Evolutionary conservation across 345 rosid species (phyloP).

Genomic region (Laguncularia racemosa): DNA sequence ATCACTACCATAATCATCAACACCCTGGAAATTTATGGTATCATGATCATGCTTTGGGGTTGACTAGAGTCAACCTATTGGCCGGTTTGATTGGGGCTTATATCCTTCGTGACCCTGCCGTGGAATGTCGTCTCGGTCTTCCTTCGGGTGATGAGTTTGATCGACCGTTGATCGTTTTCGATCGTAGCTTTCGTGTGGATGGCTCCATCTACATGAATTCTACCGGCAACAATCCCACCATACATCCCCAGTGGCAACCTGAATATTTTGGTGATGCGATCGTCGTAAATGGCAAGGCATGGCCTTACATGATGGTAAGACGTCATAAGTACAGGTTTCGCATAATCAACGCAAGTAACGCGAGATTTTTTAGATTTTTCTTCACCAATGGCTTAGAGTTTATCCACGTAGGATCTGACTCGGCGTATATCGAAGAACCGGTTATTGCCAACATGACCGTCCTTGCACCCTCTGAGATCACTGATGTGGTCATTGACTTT

Average conservation of each 20-base stretch:
- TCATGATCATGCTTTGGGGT: slow-evolving; percentile 78
- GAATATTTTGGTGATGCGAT: slow-evolving; percentile 74
- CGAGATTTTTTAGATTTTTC: slow-evolving; percentile 54
- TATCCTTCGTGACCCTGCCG: slow-evolving; percentile 37
- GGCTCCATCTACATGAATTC: slow-evolving; percentile 69
- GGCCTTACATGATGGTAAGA: slow-evolving; percentile 59
- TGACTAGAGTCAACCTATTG: slow-evolving; percentile 67
- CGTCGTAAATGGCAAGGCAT: slow-evolving; percentile 76
- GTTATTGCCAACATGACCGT: slow-evolving; percentile 31
- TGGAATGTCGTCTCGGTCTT: slow-evolving; percentile 43
- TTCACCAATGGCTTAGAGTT: slow-evolving; percentile 60
- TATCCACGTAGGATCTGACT: slow-evolving; percentile 56
- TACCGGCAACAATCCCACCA: slow-evolving; percentile 62
- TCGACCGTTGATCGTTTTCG: slow-evolving; percentile 50
- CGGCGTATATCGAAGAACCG: slow-evolving; percentile 40
- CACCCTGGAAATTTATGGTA: slow-evolving; percentile 89
- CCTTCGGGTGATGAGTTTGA: slow-evolving; percentile 51
- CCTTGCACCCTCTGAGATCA: slow-evolving; percentile 62
- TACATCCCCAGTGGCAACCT: slow-evolving; percentile 93
- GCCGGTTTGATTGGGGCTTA: slow-evolving; percentile 77
- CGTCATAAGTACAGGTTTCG: slow-evolving; percentile 72
- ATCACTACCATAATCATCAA: slow-evolving; percentile 52
- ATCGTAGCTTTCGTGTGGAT: slow-evolving; percentile 48
- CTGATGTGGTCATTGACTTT: slow-evolving; percentile 67
- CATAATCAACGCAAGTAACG: slow-evolving; percentile 66